Conservation (phyloP, 768 basidiomycete species). For the Mycena alexandri region DNA sequence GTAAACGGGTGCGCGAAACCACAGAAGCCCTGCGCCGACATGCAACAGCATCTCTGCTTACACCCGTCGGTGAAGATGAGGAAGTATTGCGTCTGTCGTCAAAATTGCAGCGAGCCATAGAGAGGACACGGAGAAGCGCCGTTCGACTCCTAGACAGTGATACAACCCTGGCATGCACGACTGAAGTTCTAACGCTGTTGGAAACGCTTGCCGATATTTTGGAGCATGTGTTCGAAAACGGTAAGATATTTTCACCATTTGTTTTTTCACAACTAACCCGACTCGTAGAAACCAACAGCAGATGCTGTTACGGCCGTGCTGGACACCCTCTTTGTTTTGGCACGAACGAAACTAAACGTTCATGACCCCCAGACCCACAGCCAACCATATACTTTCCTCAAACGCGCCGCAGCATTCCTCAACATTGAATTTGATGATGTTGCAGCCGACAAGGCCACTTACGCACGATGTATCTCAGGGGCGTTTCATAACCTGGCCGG, state of each 20-base stretch:
- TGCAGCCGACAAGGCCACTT: constrained; percentile 60
- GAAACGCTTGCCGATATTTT: constrained; percentile 51
- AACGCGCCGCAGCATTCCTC: constrained; percentile 55
- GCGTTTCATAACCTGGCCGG: constrained; percentile 79
- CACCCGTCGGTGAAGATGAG: constrained; percentile 43
- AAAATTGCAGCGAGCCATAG: constrained; percentile 73
- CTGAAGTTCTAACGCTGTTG: constrained; percentile 47
- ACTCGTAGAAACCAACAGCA: constrained; percentile 41
- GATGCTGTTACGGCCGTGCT: constrained; percentile 59
- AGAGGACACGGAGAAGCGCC: constrained; percentile 66
- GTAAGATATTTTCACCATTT: constrained; percentile 41
- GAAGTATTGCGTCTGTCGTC: constrained; percentile 54
- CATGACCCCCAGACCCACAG: constrained; percentile 61
- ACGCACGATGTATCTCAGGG: constrained; percentile 77
- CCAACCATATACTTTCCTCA: constrained; percentile 60
- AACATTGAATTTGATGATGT: constrained; percentile 40
- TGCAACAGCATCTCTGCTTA: constrained; percentile 33
- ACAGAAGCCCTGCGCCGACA: constrained; percentile 36
- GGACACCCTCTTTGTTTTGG: constrained; percentile 69
- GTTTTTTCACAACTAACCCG: neutral
- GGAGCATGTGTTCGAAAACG: constrained; percentile 44
- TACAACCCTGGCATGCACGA: constrained; percentile 6
- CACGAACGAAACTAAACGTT: constrained; percentile 57
- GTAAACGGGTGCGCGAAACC: constrained; percentile 40
- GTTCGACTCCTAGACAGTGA: constrained; percentile 60